Conservation (phyloP, 2,329 filamentous ascomycete genomes). For the Sclerotinia spermophila region DNA sequence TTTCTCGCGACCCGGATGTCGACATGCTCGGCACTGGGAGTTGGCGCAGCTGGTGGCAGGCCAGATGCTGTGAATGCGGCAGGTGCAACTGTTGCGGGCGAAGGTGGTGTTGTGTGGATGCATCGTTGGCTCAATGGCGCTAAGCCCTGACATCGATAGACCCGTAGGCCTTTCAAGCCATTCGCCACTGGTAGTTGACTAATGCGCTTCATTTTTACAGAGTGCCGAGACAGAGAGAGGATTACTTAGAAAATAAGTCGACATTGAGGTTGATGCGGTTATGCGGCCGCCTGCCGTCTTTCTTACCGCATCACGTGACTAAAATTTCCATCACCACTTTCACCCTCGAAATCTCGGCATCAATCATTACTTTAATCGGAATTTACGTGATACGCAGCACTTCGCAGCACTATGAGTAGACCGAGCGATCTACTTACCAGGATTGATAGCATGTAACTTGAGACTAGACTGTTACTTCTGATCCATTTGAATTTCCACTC, state of each 20-base stretch:
- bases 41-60: slow-evolving; percentile 55
- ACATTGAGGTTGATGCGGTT: background rate
- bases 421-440: background rate
- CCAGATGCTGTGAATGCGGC: slow-evolving; percentile 52
- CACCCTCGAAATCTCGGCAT: background rate
- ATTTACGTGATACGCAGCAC: background rate
- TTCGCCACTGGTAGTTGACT: slow-evolving; percentile 25
- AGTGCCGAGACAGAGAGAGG: background rate
- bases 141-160: background rate
- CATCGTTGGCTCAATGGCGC: slow-evolving; percentile 23
- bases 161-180: slow-evolving; percentile 20
- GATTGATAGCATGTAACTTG: background rate
- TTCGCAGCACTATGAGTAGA: background rate
- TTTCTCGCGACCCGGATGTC: slow-evolving; percentile 48
- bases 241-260: slow-evolving; percentile 9
- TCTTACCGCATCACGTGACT: background rate
- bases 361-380: background rate
- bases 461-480: background rate
- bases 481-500: too few species aligned
- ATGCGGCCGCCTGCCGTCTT: background rate
- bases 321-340: background rate
- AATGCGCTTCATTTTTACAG: slow-evolving; percentile 36
- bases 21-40: slow-evolving; percentile 41
- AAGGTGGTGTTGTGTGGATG: slow-evolving; percentile 31
- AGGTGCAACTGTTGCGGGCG: slow-evolving; percentile 32